Base-by-base conservation (phyloP, 2,329 filamentous ascomycete species). In the Colletotrichum camelliae region DNA sequence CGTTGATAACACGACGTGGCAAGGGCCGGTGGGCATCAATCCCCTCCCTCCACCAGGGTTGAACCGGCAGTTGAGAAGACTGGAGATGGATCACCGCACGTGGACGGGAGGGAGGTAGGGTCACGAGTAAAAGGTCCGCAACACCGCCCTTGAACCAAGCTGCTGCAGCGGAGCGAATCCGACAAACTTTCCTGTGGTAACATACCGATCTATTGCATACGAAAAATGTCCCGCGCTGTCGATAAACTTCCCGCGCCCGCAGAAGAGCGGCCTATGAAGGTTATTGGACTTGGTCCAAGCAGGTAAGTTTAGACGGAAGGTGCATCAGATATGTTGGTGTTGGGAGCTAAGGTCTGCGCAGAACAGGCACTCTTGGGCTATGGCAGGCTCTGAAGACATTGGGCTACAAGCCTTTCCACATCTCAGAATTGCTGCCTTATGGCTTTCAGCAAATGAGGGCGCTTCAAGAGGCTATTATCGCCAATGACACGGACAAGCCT, bases 391-490 rank as follows among this genome's bases (percentile, higher is more conserved):
- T 85, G 64, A 79, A 83, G 43, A 77, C 80, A 7, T 79, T 86
- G 21, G 85, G 85, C 7, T 85, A 83, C 72, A 82, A 77, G 72
- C 81, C 85, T 0, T 86, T 84, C 57, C 85, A 86, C 67, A 83
- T 85, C 80, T 79, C 75, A 4, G 84, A 86, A 66, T 77, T 82
- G 13, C 29, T 83, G 10, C 74, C 70, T 5, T 31, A 77, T 6
- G 81, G 80, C 35, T 57, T 76, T 5, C 64, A 70, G 35, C 79
- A 83, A 16, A 74, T 83, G 57, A 77, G 78, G n/a, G 78, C 84
- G 18, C 70, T 85, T 31, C 76, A 78, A 3, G 84, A 86, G 39
- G 83, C 81, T 7, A 81, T 27, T 74, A 77, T 61, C 79, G 80
- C 77, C 43, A 79, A 21, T 80, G 79, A 52, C 79, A 82, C 62